These are phyloP conservation scores for Scortechinia acanthostroma DNA, from an alignment of 2,329 filamentous ascomycete genomes.

Conservation along the genomic window DNA sequence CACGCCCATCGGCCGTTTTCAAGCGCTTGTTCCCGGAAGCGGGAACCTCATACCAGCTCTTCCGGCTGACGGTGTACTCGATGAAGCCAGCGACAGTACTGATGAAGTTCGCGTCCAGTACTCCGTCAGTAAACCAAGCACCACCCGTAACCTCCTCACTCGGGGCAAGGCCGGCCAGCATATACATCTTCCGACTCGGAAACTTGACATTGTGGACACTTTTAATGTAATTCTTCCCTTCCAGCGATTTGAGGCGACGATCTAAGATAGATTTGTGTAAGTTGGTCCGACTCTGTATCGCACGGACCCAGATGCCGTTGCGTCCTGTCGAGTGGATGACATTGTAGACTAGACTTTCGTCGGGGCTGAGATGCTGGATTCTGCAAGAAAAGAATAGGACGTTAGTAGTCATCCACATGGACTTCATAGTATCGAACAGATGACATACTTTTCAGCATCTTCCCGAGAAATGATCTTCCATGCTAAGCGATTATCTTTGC, in stretches of 20 bases:
- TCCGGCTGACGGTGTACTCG: conserved; percentile 40
- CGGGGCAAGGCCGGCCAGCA: conserved; percentile 47
- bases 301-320: conserved; percentile 53
- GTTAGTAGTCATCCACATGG: conserved; percentile 8
- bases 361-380: conserved; percentile 33
- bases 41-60: conserved; percentile 42
- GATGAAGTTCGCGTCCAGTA: conserved; percentile 53
- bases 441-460: conserved; percentile 34
- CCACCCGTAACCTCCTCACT: conserved; percentile 58
- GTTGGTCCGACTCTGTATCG: conserved; percentile 42
- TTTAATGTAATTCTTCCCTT: conserved; percentile 51
- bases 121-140: conserved; percentile 58
- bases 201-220: conserved; percentile 54
- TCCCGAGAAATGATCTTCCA: conserved; percentile 37
- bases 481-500: conserved; percentile 28
- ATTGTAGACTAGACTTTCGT: conserved; percentile 51
- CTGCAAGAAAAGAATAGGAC: conserved; percentile 9
- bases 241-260: conserved; percentile 49
- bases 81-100: conserved; percentile 43
- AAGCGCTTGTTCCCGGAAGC: conserved; percentile 26
- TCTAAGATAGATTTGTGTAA: conserved; percentile 46
- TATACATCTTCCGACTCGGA: conserved; percentile 56
- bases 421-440: background rate
- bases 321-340: conserved; percentile 49
- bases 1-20: conserved; percentile 20